Conservation (phyloP, 1,139 yeast species). For the Kluyveromyces sp. region DNA sequence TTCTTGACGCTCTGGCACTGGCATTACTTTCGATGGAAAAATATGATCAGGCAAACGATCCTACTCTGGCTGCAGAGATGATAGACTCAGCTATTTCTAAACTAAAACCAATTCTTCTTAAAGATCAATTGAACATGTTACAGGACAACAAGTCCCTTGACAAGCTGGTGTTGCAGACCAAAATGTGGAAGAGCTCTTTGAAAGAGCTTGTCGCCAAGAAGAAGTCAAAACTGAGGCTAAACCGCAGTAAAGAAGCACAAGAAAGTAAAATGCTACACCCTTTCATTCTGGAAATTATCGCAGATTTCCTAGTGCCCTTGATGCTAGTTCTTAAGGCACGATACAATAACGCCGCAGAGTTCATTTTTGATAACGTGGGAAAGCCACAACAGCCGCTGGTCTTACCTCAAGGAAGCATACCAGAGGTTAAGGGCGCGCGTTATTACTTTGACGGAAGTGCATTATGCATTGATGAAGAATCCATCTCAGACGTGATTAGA, state of each 20-base stretch:
- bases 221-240: neutral
- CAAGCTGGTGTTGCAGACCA: slow-evolving; percentile 6
- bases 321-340: slow-evolving; percentile 23
- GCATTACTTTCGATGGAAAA: slow-evolving; percentile 26
- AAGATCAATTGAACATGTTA: slow-evolving; percentile 9
- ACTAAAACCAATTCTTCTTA: slow-evolving; percentile 8
- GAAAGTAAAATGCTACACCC: slow-evolving; percentile 8
- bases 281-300: slow-evolving; percentile 10
- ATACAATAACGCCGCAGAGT: slow-evolving; percentile 26
- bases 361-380: slow-evolving; percentile 22
- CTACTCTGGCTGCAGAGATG: slow-evolving; percentile 27
- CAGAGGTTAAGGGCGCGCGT: slow-evolving; percentile 16
- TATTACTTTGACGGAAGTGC: slow-evolving; percentile 20
- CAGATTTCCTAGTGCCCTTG: slow-evolving; percentile 27
- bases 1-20: slow-evolving; percentile 21
- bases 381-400: slow-evolving; percentile 10
- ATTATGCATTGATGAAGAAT: slow-evolving; percentile 6
- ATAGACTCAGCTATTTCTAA: slow-evolving; percentile 17
- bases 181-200: slow-evolving; percentile 16
- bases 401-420: slow-evolving; percentile 26
- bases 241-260: neutral
- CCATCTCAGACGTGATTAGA: neutral
- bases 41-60: slow-evolving; percentile 18
- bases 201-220: slow-evolving; percentile 1
- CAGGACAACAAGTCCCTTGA: slow-evolving; percentile 8